Evolutionary conservation across 2,329 filamentous ascomycete species (phyloP), one percentile per base, ranked within the genome.

Genomic region (Arthrobotrys megalospora): DNA sequence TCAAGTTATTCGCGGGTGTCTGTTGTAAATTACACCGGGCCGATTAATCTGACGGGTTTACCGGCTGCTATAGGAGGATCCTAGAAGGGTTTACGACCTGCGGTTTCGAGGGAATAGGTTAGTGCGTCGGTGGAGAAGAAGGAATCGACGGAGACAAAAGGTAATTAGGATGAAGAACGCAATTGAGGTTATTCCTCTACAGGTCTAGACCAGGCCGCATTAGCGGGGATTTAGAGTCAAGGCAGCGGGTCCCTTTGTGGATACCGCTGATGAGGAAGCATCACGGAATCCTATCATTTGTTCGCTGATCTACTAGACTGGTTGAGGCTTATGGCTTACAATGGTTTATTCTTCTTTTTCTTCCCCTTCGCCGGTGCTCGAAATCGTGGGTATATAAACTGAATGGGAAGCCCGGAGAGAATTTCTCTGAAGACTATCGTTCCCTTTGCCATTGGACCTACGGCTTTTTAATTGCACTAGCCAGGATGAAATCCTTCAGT

Each of bases 401-500:
- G 7, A 14, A 16, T 32, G 14, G 6, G 32, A 58, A 24, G 4
- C n/a, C 21, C 55, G 6, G 36, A 11, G 36, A n/a, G 11, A n/a
- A n/a, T 3, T 43, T 24, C 11, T 8, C 34, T 28, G 12, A 21
- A 43, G n/a, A 58, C 36, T 43, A n/a, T 16, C 36, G 6, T 41
- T 43, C 16, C 36, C 19, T 60, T 6, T 60, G 24, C 55, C 12
- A 41, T 60, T 10, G 11, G 19, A 10, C n/a, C n/a, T 28, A n/a
- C 34, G 6, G 19, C 58, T 48, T n/a, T 68, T 5, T 58, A 3
- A 11, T 28, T 21, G 38, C 16, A 34, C 3, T 45, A 24, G 58
- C 28, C 60, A 65, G 67, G 50, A 77, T 77, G 73, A 77, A 70
- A 50, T 48, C 43, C 14, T 55, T 34, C 8, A 19, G 62, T 32